Evolutionary conservation across 176 grass and related monocot genomes (phyloP), one percentile per base, ranked within the genome.

Genomic region (Coix lacrymajobi): DNA sequence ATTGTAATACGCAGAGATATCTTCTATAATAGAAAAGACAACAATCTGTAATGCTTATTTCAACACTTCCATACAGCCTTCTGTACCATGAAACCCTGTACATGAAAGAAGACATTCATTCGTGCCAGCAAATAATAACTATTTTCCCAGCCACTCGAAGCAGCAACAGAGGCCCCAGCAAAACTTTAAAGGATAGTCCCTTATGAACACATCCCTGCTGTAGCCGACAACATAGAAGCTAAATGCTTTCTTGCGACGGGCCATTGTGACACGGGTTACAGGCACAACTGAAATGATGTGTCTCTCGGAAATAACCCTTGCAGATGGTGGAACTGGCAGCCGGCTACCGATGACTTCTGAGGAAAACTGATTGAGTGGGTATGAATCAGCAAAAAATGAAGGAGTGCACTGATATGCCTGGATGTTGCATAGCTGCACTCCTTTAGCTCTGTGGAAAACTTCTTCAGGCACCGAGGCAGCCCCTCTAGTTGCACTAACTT

Each of bases 141-240:
- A 90, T 40, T 82, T 74, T 16, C 66, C 5, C 24, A 98, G 36
- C 96, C 96, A 95, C 13, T 95, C 91, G 41, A 98, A 98, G 83
- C 96, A 98, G 73, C 93, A 92, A 31, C 90, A 96, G 64, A 98
- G 91, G 60, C 93, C 96, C 89, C 86, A 95, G 67, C 93, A 98
- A 11, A 93, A 90, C 75, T 84, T 93, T 16, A 75, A 85, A 67
- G 96, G 96, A 26, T 98, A 98, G 52, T 96, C 85, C 69, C 87
- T 93, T 58, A 98, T 85, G 75, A 92, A 93, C 45, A 98, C 77
- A 54, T 98, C 91, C 78, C 91, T 90, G 77, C 70, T 84, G 30
- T 85, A 78, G 22, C 96, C 96, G 2, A 98, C 72, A 14, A 98
- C 64, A 43, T 98, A 95, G 68, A 98, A 95, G 73, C 85, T 93